Base-by-base conservation (phyloP, 176 grass and related monocot genomes). In the Bonia amplexicaulis region DNA sequence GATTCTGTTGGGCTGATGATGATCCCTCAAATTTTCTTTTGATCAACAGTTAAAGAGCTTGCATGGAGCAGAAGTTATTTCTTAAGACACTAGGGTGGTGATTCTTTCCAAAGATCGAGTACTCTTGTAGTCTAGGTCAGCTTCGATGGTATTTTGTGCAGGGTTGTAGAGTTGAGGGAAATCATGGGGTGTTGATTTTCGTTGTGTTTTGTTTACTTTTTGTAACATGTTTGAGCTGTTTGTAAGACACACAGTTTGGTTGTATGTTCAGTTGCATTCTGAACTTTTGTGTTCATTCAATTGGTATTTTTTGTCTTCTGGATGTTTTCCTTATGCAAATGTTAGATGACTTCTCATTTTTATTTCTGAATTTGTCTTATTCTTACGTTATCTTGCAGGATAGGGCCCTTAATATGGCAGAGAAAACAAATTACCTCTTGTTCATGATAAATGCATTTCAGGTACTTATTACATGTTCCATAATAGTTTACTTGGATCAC, bases 371-470 rank as follows among this genome's bases (percentile, higher is more conserved):
- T 27, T 82, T 69, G 20, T 29, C 29, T 71, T 5, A 23, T 84
- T 44, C 63, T 82, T 79, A 47, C 68, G 69, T 67, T 86, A 23
- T 84, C 59, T 84, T 83, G 78, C 81, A 98, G 96, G 91, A 92
- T 82, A 96, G 84, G 82, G 42, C 74, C 9, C 84, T 91, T 71
- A 90, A 70, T 78, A 96, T 92, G 90, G 84, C 93, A 49, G 96
- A 99, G 84, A 99, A 92, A 85, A 99, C 93, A 52, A 99, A 94
- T 74, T 96, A 99, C 71, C 92, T 99, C 20, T 78, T 99, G 67
- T 99, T 96, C 88, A 89, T 99, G 91, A 99, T 99, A 88, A 94
- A 99, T 89, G 89, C 90, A 6, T 99, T 99, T 88, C 91, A 99
- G 94, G 94, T 97, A 92, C 66, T 71, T 48, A 26, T 39, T 79